Base-by-base conservation (phyloP, 345 rosid species). In the Eucalyptus dawsonii region DNA sequence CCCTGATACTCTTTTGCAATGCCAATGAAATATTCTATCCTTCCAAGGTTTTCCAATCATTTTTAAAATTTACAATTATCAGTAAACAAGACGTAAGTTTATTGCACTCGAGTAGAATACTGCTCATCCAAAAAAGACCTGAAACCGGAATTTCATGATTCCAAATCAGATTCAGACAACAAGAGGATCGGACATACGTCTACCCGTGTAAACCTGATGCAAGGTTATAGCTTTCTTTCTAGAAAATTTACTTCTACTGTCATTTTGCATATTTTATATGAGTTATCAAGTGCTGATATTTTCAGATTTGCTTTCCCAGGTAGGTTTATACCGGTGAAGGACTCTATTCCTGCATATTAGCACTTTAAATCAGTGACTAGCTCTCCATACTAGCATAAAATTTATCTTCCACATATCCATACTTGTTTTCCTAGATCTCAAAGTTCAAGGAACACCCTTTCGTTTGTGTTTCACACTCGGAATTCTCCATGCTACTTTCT, bases 51-150 rank as follows among this genome's bases (percentile, higher is more conserved):
- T 69, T 1, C 80, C 6, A 0, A 69, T 16, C 44, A 65, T 0
- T 34, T 31, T 34, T 0, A 69, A 69, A 69, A 16, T 69, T 31
- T 1, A 31, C 44, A 69, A 31, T 69, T 69, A 67, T 17, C 12
- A 37, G 44, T 17, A 4, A 31, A 31, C 0, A n/a, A 34, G 1
- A 0, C 0, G 2, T 0, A 69, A 69, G 80, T 69, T 69, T 9
- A 34, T 31, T 69, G 44, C 44, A 0, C 80, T 34, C 7, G 0
- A 69, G 24, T 69, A 69, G 80, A 69, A 17, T 9, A 1, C 0
- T 69, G 1, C 44, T 69, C 80, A 69, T 17, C 2, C 44, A 19
- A 0, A 16, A n/a, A 69, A 34, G 24, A 34, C 12, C 44, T 9
- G 80, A 31, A 69, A 69, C 24, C 80, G 0, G 0, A 69, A 69